phyloP scores from a whole-genome alignment of 371 early-diverging fungal genomes.

The Circinella minor region DNA sequence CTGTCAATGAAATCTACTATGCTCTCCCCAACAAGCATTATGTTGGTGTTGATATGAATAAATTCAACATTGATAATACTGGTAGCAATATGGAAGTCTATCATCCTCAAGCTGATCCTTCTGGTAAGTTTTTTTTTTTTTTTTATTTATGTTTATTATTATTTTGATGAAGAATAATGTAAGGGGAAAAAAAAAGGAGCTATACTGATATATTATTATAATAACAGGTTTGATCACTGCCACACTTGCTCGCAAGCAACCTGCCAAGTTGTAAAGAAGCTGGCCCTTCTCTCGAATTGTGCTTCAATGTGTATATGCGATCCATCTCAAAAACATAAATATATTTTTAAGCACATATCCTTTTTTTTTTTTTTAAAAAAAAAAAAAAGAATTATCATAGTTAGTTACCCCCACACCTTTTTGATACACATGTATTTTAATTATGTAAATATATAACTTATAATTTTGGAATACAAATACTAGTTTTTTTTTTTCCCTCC shows the following conservation, averaged over 20 bases:
- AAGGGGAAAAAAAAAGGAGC: constrained; percentile 4
- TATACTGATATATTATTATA: not conserved
- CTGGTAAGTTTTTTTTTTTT: constrained; percentile 62
- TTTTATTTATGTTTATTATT: not conserved
- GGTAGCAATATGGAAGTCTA: constrained; percentile 72
- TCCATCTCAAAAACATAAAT: too few species aligned
- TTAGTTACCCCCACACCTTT: too few species aligned
- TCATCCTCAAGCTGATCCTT: constrained; percentile 79
- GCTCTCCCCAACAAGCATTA: constrained; percentile 87
- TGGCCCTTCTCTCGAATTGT: not conserved
- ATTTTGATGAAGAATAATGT: not conserved
- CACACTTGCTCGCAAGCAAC: constrained; percentile 64
- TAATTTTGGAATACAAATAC: too few species aligned
- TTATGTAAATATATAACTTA: constrained; percentile 10
- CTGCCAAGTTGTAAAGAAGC: constrained; percentile 48
- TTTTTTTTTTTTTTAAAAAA: constrained; percentile 1
- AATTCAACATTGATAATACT: constrained; percentile 78
- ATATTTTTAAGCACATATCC: not conserved
- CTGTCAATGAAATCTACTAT: constrained; percentile 71
- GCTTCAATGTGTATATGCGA: not conserved
- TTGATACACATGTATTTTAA: not conserved
- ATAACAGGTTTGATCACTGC: constrained; percentile 70
- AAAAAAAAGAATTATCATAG: not conserved
- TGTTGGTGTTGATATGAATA: constrained; percentile 76
- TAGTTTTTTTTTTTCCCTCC: too few species aligned